Base-by-base conservation (phyloP, 371 early-diverging fungal species). In the Lichtheimia ramosa region DNA sequence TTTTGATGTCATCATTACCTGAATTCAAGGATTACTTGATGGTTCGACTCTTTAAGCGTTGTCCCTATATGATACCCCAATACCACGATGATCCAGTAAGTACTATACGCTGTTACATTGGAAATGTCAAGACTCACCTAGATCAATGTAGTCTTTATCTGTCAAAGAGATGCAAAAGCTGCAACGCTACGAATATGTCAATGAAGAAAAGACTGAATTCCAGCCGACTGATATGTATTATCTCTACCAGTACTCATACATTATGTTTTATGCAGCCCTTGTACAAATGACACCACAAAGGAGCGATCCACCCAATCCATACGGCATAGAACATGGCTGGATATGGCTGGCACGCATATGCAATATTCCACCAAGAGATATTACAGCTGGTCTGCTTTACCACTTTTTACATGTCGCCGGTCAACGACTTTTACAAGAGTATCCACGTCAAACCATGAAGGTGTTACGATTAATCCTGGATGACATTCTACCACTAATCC, bases 261-360 rank as follows among this genome's bases (percentile, higher is more conserved):
- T 93, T 16, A 82, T 90, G 25, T 72, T 96, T 15, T 93, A 83
- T 64, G 90, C 86, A 5, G 95, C 92, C 0, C 74, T 94, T 13
- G 69, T 88, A 42, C 93, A 92, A 63, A 89, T 88, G 1, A 67
- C 57, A 14, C 79, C 85, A 3, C 63, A 69, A 6, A 48, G 71
- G 14, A 56, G 70, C 43, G 78, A 75, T 27, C 82, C 79, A 0
- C 64, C 67, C 1, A 90, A 90, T 48, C 65, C 79, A 3, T 69
- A 87, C 42, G 79, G 83, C 0, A 75, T 95, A 3, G 70, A 77
- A 6, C 68, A 86, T 18, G 93, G 81, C 0, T 96, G 95, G 96
- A 74, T 75, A 4, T 83, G 94, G 94, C 62, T 94, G 24, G 86
- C 94, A 0, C 77, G 92, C 18, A 84, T 93, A 12, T 59, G 88